Base-by-base conservation (phyloP, 768 basidiomycete species). In the Artomyces pyxidatus region DNA sequence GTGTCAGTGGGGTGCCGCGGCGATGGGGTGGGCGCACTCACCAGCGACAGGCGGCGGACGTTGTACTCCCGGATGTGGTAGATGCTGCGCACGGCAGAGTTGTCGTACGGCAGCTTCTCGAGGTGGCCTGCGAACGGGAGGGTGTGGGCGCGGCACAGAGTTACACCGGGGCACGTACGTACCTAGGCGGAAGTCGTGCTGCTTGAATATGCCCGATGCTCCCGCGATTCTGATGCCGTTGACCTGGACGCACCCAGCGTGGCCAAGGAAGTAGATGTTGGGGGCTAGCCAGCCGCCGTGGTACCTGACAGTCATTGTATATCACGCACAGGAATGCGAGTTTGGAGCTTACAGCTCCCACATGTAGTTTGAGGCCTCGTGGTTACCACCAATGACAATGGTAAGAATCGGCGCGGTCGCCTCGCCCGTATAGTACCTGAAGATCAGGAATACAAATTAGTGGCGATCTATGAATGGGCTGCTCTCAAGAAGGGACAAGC, bases 221-320 rank as follows among this genome's bases (percentile, higher is more conserved):
- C 96, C 96, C 17, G 87, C 83, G 38, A 99, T 88, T 7, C 90
- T 77, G 19, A 97, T 54, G 0, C 93, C 94, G 58, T 95, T 86
- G 23, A 96, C 81, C 29, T 84, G 78, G 0, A 99, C 75, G 45
- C 87, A 88, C 0, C 94, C 94, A 2, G 93, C 91, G 59, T 85
- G 80, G 0, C 96, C 96, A 3, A 99, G 77, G 64, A 88, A 98
- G 67, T 96, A 99, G 46, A 99, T 94, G 61, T 96, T 94, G 0
- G 88, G 88, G 0, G 95, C 96, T 10, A 98, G 67, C 94, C 95
- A 98, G 6, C 93, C 95, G 16, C 95, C 94, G 58, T 98, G 88
- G 64, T 92, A 97, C 49, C 91, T 94, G 46, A 27, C 7, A 26
- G 17, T 17, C n/a, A 17, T 29, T 48, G 0, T 42, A 42, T 9